These are phyloP conservation scores for Amesomyces nigricolor DNA, from an alignment of 2,329 filamentous ascomycete genomes.

Conservation along the genomic window DNA sequence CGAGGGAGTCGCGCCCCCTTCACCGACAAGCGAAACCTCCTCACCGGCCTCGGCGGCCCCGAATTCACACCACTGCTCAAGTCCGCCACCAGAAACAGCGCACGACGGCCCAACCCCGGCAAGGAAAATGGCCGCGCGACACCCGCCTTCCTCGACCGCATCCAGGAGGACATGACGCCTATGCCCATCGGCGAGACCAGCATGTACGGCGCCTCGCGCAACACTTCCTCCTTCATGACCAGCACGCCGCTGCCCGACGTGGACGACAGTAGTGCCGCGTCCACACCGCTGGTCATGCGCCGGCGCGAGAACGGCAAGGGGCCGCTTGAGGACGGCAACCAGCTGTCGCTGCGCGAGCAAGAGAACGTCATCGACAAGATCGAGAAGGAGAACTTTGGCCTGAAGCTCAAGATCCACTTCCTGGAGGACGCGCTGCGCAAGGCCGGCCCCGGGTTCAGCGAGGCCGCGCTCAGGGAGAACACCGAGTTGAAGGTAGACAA, in stretches of 20 bases:
- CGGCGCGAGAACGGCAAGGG: constrained; percentile 55
- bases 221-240: constrained; percentile 57
- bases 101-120: constrained; percentile 49
- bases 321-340: constrained; percentile 77
- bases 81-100: constrained; percentile 66
- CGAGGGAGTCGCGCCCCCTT: constrained; percentile 62
- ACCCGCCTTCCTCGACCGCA: constrained; percentile 65
- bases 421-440: constrained; percentile 86
- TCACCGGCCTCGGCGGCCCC: constrained; percentile 56
- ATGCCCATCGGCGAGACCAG: constrained; percentile 64
- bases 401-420: constrained; percentile 97
- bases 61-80: constrained; percentile 96
- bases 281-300: constrained; percentile 72
- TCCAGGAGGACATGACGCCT: constrained; percentile 67
- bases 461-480: constrained; percentile 86
- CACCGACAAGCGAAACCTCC: constrained; percentile 65
- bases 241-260: constrained; percentile 71
- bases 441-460: constrained; percentile 82
- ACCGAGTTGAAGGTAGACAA: constrained; percentile 92
- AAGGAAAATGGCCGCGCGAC: constrained; percentile 57
- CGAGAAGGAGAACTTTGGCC: constrained; percentile 95
- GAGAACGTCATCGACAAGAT: constrained; percentile 94
- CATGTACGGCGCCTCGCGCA: constrained; percentile 57
- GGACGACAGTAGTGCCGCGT: constrained; percentile 72
- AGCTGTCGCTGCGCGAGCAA: constrained; percentile 87